These are phyloP conservation scores for Boehmeria nivea DNA, from an alignment of 306 rosid genomes.

Conservation along the genomic window DNA sequence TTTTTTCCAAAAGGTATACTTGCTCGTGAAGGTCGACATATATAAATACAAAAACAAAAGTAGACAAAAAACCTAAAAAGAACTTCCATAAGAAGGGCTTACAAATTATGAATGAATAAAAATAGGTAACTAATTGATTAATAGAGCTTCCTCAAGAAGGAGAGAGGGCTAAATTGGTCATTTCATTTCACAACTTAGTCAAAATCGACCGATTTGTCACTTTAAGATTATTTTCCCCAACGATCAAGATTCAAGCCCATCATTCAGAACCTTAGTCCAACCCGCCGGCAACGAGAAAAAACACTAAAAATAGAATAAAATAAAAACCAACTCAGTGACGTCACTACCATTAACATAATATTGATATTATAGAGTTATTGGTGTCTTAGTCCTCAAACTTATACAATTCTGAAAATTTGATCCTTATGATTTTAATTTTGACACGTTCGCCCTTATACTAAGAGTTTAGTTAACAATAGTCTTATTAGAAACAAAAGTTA, in stretches of 20 bases:
- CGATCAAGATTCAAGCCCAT: background rate
- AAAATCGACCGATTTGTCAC: background rate
- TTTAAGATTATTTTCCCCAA: constrained; percentile 3
- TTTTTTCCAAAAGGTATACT: background rate
- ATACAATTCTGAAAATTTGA: background rate
- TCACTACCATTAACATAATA: background rate
- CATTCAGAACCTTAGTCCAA: constrained; percentile 1
- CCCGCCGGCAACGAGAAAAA: constrained; percentile 16
- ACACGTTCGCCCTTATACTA: background rate
- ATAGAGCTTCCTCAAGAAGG: background rate
- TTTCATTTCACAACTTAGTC: background rate
- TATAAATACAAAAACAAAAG: background rate
- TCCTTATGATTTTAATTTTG: background rate
- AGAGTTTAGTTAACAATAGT: too few species aligned
- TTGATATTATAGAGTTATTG: background rate
- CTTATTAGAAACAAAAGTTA: too few species aligned
- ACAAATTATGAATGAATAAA: too few species aligned
- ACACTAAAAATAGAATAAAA: too few species aligned
- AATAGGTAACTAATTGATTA: background rate
- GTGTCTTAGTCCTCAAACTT: background rate
- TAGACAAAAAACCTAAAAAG: background rate
- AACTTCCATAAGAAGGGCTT: background rate
- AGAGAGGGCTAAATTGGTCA: constrained; percentile 13
- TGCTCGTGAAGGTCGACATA: background rate
- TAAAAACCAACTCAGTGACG: too few species aligned